A percentile compares a stretch with the other conserved stretches of the same genome.
These are phyloP conservation scores for Henckelia pumila DNA, from an alignment of 257 asterid genomes.

Conservation along the genomic window DNA sequence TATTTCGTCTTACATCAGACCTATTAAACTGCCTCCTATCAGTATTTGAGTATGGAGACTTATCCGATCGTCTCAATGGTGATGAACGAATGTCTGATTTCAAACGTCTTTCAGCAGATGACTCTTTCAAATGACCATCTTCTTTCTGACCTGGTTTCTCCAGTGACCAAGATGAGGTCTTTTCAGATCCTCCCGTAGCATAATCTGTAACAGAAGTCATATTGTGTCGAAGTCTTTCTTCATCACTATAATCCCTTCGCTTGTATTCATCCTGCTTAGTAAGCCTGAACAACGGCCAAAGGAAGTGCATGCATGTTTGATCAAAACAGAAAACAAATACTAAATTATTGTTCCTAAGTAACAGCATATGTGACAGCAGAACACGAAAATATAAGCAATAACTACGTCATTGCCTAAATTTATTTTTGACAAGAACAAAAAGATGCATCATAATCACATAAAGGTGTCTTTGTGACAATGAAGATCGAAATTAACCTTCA, in stretches of 20 bases:
- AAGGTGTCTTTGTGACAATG: neutral
- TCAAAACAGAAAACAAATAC: neutral
- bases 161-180: constrained; percentile 51
- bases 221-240: constrained; percentile 65
- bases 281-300: constrained; percentile 43
- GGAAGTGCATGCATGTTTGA: neutral
- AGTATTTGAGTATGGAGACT: constrained; percentile 68
- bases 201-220: constrained; percentile 53
- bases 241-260: constrained; percentile 70
- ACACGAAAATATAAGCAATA: neutral
- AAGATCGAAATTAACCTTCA: neutral
- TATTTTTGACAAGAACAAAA: neutral
- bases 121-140: constrained; percentile 53
- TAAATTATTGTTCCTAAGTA: constrained; percentile 9
- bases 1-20: constrained; percentile 60
- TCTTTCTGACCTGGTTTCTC: constrained; percentile 69
- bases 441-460: neutral
- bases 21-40: constrained; percentile 61
- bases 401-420: neutral
- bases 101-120: constrained; percentile 57
- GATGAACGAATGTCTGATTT: constrained; percentile 68
- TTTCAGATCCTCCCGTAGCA: constrained; percentile 52
- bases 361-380: constrained; percentile 1
- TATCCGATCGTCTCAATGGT: constrained; percentile 58
- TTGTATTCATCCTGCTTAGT: constrained; percentile 80